A percentile compares a stretch with the other conserved stretches of the same genome.
These are phyloP conservation scores for Cystobasidium ongulense DNA, from an alignment of 768 basidiomycete species.

Conservation along the genomic window DNA sequence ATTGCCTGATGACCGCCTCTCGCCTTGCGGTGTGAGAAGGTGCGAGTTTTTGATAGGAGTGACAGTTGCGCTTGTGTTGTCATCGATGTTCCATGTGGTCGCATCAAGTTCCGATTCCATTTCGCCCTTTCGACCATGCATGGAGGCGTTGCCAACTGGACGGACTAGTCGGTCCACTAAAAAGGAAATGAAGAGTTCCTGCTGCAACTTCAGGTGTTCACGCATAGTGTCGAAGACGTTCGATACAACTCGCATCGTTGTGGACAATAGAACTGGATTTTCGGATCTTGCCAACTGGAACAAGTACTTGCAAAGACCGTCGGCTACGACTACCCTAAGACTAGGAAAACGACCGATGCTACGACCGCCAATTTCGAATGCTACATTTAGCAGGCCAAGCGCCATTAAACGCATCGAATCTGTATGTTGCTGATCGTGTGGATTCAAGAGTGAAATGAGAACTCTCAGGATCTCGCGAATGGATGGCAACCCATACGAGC, in stretches of 20 bases:
- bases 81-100: conserved; percentile 38
- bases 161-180: conserved; percentile 75
- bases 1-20: background rate
- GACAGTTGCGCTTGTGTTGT: background rate
- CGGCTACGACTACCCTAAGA: conserved; percentile 65
- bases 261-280: conserved; percentile 66
- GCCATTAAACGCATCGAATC: conserved; percentile 88
- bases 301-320: conserved; percentile 88
- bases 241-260: conserved; percentile 72
- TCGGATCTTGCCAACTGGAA: conserved; percentile 91
- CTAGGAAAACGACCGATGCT: conserved; percentile 70
- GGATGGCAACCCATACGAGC: conserved; percentile 76
- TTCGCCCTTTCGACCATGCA: conserved; percentile 34
- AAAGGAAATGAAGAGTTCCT: conserved; percentile 89
- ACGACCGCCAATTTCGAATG: conserved; percentile 73
- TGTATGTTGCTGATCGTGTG: conserved; percentile 86
- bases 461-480: conserved; percentile 87
- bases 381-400: conserved; percentile 73
- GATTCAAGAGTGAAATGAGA: conserved; percentile 88
- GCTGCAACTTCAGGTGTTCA: conserved; percentile 77
- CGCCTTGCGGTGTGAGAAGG: background rate
- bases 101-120: conserved; percentile 37
- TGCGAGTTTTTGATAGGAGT: background rate
- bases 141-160: conserved; percentile 16
- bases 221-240: conserved; percentile 83